Base-by-base conservation (phyloP, 495 filamentous ascomycete genomes). In the Podospora sp. region DNA sequence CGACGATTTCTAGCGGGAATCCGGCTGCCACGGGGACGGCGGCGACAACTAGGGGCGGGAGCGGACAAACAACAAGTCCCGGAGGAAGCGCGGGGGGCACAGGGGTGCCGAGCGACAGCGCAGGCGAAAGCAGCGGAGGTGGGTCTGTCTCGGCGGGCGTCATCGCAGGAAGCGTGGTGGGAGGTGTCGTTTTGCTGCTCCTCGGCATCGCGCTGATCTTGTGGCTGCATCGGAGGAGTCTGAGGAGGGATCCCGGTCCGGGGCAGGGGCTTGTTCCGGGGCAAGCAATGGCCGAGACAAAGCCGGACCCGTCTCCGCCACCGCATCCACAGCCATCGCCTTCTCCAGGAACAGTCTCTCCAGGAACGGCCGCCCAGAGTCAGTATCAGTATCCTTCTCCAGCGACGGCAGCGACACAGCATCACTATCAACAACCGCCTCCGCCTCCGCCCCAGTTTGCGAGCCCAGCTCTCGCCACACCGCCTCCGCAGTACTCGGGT, bases 151-250 rank as follows among this genome's bases (percentile, higher is more conserved):
- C 49, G 49, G 21, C 49, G 3, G 49, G 49, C 21, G 49, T 52
- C 49, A 52, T 52, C 49, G 49, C 49, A 52, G 49, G 49, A 18
- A 52, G 49, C 21, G 49, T 52, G 49, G 49, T 52, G 16, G 49
- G 49, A 52, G 49, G 49, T 18, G 49, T 52, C 18, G 49, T 52
- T 52, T 12, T 52, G 49, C 49, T 52, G 3, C 49, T 52, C 12
- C 49, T 52, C 5, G 49, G 49, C 16, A 52, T 52, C 21, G 49
- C 49, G 2, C 14, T 52, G 18, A 16, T 52, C 49, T 22, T 52
- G 21, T 52, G 49, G 49, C 49, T 52, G 49, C 49, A 52, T 52
- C 49, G 49, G 18, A 18, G 49, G 21, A 52, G 49, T 52, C 21
- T 52, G 21, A 52, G 49, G 49, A 52, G 21, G 49, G 49, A 52